Percentiles rank a stretch among this genome's conserved stretches.
Evolutionary conservation across 2,329 filamentous ascomycete genomes (phyloP).

Genomic region (Alternaria novae-zelandiae): DNA sequence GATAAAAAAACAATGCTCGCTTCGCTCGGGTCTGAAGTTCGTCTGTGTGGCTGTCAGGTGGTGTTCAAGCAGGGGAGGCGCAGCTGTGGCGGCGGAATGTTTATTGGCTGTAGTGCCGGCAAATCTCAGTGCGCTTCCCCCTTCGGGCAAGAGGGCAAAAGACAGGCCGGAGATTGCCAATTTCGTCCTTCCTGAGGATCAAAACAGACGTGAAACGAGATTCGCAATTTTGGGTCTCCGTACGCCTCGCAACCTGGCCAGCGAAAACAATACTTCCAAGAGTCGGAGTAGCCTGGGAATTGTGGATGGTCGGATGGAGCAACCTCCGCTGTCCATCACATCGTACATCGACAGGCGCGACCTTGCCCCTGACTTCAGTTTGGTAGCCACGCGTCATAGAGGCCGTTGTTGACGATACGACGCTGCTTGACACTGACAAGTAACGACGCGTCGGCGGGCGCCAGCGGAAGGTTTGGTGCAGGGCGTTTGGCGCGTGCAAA

Average conservation of each 20-base stretch:
- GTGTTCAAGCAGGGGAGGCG: constrained; percentile 12
- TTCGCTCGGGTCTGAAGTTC: constrained; percentile 10
- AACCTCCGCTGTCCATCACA: not conserved
- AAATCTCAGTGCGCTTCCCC: constrained; percentile 2
- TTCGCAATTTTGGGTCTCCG: constrained; percentile 17
- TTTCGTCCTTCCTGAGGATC: constrained; percentile 9
- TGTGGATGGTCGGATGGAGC: not conserved
- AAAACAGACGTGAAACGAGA: constrained; percentile 20
- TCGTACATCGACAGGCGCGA: not conserved
- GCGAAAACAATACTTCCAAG: constrained; percentile 4
- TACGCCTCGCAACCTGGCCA: constrained; percentile 9
- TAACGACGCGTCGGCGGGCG: constrained; percentile 6
- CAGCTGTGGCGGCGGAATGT: constrained; percentile 8
- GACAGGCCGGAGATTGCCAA: constrained; percentile 18
- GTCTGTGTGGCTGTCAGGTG: constrained; percentile 6
- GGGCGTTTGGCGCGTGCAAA: constrained; percentile 1
- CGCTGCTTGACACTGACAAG: constrained; percentile 8
- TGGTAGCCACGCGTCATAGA: constrained; percentile 6
- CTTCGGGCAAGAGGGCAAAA: not conserved
- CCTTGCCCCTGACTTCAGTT: not conserved
- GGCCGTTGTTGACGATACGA: not conserved
- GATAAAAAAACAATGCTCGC: constrained; percentile 4
- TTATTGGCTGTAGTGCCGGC: constrained; percentile 8
- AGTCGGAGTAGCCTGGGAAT: not conserved
- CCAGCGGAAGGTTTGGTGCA: constrained; percentile 7